Evolutionary conservation across 73 alveolate species (phyloP).

Genomic region (Durusdinium trenchii): DNA sequence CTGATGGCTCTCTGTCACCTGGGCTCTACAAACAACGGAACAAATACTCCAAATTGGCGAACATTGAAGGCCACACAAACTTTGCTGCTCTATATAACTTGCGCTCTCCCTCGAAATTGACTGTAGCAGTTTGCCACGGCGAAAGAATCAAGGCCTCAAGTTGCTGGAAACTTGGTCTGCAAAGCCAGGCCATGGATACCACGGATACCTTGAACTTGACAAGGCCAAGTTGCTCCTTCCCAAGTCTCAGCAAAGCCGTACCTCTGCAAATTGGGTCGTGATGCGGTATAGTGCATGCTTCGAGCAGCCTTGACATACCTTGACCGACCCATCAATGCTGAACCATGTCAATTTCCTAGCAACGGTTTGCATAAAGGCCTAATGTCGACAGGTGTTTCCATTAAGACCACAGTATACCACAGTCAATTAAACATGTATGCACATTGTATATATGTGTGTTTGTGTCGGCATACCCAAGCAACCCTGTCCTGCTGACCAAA

Average conservation of each 20-base stretch:
- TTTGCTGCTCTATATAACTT: too few species aligned
- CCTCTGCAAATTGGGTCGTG: background rate
- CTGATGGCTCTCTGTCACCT: slow-evolving; percentile 60
- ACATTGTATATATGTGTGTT: background rate
- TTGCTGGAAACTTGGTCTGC: background rate
- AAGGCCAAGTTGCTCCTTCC: background rate
- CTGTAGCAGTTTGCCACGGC: too few species aligned
- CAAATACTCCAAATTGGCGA: too few species aligned
- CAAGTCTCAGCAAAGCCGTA: slow-evolving; percentile 34
- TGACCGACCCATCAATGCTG: background rate
- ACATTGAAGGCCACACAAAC: too few species aligned
- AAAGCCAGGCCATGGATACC: too few species aligned
- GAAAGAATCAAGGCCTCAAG: background rate
- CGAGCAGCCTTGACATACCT: background rate
- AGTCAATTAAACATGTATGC: background rate
- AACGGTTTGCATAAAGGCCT: background rate
- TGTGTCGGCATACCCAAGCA: too few species aligned
- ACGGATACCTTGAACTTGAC: background rate
- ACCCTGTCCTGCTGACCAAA: too few species aligned
- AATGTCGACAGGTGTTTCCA: too few species aligned
- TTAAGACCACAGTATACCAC: too few species aligned
- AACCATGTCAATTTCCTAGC: background rate
- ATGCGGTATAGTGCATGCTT: background rate
- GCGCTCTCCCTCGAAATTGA: too few species aligned
- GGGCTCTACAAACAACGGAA: too few species aligned